Conservation (phyloP, 2,329 filamentous ascomycete species). For the Ophiosphaerella korrae region DNA sequence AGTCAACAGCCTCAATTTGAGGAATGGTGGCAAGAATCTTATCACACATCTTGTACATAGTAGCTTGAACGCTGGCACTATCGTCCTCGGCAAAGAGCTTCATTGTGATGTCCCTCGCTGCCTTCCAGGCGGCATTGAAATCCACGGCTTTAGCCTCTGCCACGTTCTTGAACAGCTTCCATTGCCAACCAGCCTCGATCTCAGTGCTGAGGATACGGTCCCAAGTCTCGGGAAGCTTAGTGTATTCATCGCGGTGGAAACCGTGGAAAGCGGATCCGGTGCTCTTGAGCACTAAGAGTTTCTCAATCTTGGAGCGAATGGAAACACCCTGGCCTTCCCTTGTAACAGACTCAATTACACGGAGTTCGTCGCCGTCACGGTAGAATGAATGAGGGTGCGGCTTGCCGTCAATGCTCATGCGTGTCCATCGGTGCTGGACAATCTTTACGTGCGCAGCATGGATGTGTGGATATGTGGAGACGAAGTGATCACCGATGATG, state of each 20-base stretch:
- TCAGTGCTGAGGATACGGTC: slow-evolving; percentile 95
- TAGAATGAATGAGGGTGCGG: slow-evolving; percentile 95
- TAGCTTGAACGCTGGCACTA: slow-evolving; percentile 91
- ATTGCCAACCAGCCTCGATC: slow-evolving; percentile 85
- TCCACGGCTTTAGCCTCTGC: slow-evolving; percentile 69
- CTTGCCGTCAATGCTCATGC: slow-evolving; percentile 83
- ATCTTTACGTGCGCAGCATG: slow-evolving; percentile 80
- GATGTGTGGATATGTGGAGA: slow-evolving; percentile 88
- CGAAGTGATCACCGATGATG: slow-evolving; percentile 84
- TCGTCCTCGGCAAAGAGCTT: slow-evolving; percentile 88
- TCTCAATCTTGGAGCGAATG: slow-evolving; percentile 77
- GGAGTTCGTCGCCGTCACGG: slow-evolving; percentile 86
- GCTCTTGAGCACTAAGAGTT: slow-evolving; percentile 90
- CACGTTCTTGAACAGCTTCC: slow-evolving; percentile 72
- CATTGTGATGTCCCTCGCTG: slow-evolving; percentile 83
- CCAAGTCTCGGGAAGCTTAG: slow-evolving; percentile 86
- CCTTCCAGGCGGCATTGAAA: slow-evolving; percentile 80
- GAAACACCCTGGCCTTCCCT: slow-evolving; percentile 71
- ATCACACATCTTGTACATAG: slow-evolving; percentile 99
- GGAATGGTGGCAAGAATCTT: slow-evolving; percentile 79
- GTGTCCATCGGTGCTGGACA: slow-evolving; percentile 86
- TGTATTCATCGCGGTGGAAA: slow-evolving; percentile 92
- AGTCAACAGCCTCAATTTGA: slow-evolving; percentile 73
- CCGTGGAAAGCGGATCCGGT: slow-evolving; percentile 96
- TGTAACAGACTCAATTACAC: slow-evolving; percentile 76